Percentiles rank a stretch among this genome's conserved stretches.
Evolutionary conservation across 2,329 filamentous ascomycete species (phyloP).

Genomic region (Plectosphaerella cucumerina): DNA sequence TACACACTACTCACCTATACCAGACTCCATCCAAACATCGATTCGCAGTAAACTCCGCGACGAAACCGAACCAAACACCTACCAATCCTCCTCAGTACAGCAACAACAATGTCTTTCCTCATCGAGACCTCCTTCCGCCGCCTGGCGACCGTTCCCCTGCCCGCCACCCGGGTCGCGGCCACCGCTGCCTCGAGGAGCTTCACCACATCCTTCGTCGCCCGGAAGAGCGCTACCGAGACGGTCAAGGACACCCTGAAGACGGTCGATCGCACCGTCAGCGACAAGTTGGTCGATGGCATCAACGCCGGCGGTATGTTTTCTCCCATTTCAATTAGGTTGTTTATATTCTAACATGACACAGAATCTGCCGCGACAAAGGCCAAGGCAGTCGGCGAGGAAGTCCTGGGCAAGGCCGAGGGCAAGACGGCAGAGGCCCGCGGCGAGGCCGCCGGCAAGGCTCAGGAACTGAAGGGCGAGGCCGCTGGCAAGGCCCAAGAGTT

Average conservation of each 20-base stretch:
- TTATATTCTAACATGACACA: slow-evolving; percentile 11
- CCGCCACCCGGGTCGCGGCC: slow-evolving; percentile 31
- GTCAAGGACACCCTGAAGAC: slow-evolving; percentile 57
- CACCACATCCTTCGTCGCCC: slow-evolving; percentile 37
- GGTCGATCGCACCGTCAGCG: slow-evolving; percentile 55
- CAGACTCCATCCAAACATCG: background rate
- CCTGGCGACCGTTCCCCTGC: slow-evolving; percentile 27
- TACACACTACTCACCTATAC: background rate
- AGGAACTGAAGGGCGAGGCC: slow-evolving; percentile 26
- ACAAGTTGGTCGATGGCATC: slow-evolving; percentile 60
- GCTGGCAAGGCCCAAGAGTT: slow-evolving; percentile 34
- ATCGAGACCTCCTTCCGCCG: slow-evolving; percentile 41
- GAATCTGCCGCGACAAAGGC: slow-evolving; percentile 40
- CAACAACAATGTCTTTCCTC: slow-evolving; percentile 52
- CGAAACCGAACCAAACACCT: background rate
- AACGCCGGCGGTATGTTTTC: slow-evolving; percentile 48
- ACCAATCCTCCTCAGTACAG: background rate
- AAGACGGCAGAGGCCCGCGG: slow-evolving; percentile 34
- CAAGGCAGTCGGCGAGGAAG: slow-evolving; percentile 38
- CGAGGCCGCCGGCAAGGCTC: slow-evolving; percentile 33
- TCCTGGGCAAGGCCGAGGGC: slow-evolving; percentile 30
- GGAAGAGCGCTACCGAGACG: slow-evolving; percentile 47
- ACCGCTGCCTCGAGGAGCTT: slow-evolving; percentile 40
- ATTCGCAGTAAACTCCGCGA: slow-evolving; percentile 1
- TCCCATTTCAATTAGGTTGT: background rate